Evolutionary conservation across 352 stramenopile species (phyloP).

Genomic region (Phytophthora pinifolia): DNA sequence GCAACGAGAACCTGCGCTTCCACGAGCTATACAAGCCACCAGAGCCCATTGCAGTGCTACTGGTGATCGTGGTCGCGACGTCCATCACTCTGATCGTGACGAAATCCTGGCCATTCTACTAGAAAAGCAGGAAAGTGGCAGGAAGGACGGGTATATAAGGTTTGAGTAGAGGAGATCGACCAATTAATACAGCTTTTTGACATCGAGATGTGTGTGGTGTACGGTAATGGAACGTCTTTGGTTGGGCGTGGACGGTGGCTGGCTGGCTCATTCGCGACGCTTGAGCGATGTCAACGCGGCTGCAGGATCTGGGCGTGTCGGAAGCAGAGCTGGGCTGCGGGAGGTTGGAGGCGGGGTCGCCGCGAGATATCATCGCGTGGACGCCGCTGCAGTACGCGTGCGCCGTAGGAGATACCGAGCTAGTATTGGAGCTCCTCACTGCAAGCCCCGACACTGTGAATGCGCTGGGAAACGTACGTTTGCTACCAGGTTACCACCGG

Average conservation of each 20-base stretch:
- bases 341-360: slow-evolving; percentile 58
- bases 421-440: slow-evolving; percentile 39
- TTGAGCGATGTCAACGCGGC: slow-evolving; percentile 18
- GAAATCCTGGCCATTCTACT: slow-evolving; percentile 83
- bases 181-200: slow-evolving; percentile 7
- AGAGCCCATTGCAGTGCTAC: slow-evolving; percentile 64
- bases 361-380: slow-evolving; percentile 56
- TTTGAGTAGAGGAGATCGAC: background rate
- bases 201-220: background rate
- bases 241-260: background rate
- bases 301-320: slow-evolving; percentile 45
- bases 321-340: slow-evolving; percentile 20
- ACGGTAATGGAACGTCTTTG: background rate
- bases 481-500: background rate
- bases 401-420: slow-evolving; percentile 55
- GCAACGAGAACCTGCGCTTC: slow-evolving; percentile 78
- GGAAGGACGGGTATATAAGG: background rate
- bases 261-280: slow-evolving; percentile 5
- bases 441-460: slow-evolving; percentile 23
- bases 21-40: slow-evolving; percentile 71
- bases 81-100: slow-evolving; percentile 72
- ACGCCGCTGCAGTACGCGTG: slow-evolving; percentile 79
- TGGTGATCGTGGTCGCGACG: slow-evolving; percentile 47
- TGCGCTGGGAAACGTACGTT: slow-evolving; percentile 22
- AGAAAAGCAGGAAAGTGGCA: background rate